These are phyloP conservation scores for Hygrocybe punicea DNA, from an alignment of 768 basidiomycete genomes.

Conservation along the genomic window DNA sequence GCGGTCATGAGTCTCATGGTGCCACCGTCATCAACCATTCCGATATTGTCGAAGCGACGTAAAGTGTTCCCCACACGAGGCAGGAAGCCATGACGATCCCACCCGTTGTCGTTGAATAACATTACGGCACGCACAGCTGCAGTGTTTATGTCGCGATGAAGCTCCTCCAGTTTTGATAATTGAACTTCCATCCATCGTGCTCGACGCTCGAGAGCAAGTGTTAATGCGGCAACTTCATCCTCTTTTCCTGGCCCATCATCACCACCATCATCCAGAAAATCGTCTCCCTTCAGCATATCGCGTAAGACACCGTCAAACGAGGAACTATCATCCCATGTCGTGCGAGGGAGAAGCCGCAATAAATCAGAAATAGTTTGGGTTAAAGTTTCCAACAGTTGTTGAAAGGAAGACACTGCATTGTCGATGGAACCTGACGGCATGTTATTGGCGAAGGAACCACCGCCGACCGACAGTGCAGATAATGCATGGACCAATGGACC, in stretches of 20 bases:
- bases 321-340: constrained; percentile 87
- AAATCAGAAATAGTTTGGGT: constrained; percentile 89
- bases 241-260: constrained; percentile 65
- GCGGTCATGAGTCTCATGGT: constrained; percentile 53
- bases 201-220: constrained; percentile 80
- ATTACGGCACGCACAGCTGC: constrained; percentile 81
- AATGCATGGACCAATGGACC: constrained; percentile 82
- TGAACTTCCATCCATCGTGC: constrained; percentile 94
- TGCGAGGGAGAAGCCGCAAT: constrained; percentile 78
- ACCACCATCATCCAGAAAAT: constrained; percentile 73
- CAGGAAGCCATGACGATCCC: constrained; percentile 68
- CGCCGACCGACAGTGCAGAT: constrained; percentile 80
- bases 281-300: constrained; percentile 87
- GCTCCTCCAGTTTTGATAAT: constrained; percentile 80
- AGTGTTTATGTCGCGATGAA: constrained; percentile 87
- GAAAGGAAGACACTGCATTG: constrained; percentile 85
- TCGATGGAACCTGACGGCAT: constrained; percentile 88
- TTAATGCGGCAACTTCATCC: constrained; percentile 82
- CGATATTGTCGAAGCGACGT: constrained; percentile 64
- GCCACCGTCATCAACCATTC: constrained; percentile 49
- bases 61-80: constrained; percentile 70
- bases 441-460: constrained; percentile 78
- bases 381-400: constrained; percentile 81
- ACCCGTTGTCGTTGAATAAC: constrained; percentile 80
- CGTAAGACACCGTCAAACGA: constrained; percentile 83